These are phyloP conservation scores for Paxillus rubicundulus DNA, from an alignment of 768 basidiomycete species.

Conservation along the genomic window DNA sequence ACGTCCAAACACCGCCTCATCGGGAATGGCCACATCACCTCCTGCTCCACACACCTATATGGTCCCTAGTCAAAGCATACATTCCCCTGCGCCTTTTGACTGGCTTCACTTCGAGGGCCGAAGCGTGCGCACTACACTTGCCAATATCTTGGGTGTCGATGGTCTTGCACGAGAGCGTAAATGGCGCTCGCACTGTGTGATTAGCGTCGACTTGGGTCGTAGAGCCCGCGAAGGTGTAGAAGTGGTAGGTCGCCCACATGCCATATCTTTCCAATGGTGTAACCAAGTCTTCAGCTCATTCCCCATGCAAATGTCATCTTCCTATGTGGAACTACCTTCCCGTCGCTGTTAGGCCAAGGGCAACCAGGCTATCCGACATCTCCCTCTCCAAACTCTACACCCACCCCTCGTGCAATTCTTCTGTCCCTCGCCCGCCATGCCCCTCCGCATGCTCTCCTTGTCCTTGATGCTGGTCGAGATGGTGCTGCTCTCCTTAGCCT, in stretches of 20 bases:
- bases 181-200: conserved; percentile 79
- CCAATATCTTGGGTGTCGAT: conserved; percentile 75
- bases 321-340: conserved; percentile 37
- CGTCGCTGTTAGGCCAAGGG: conserved; percentile 3
- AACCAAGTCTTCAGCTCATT: conserved; percentile 52
- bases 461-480: conserved; percentile 77
- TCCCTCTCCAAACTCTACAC: conserved; percentile 42
- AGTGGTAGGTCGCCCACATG: conserved; percentile 50
- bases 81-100: conserved; percentile 76
- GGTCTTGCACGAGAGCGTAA: conserved; percentile 79
- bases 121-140: conserved; percentile 73
- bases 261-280: not conserved
- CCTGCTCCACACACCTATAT: conserved; percentile 6
- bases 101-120: conserved; percentile 87
- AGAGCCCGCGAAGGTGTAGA: conserved; percentile 75
- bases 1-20: conserved; percentile 30
- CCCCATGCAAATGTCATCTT: conserved; percentile 84
- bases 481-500: conserved; percentile 79
- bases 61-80: conserved; percentile 40
- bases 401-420: conserved; percentile 70
- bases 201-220: conserved; percentile 77
- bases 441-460: conserved; percentile 72
- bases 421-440: conserved; percentile 68
- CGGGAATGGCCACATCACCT: conserved; percentile 19
- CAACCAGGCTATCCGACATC: conserved; percentile 30